phyloP scores from a whole-genome alignment of 768 basidiomycete species.

The Megacollybia marginata region DNA sequence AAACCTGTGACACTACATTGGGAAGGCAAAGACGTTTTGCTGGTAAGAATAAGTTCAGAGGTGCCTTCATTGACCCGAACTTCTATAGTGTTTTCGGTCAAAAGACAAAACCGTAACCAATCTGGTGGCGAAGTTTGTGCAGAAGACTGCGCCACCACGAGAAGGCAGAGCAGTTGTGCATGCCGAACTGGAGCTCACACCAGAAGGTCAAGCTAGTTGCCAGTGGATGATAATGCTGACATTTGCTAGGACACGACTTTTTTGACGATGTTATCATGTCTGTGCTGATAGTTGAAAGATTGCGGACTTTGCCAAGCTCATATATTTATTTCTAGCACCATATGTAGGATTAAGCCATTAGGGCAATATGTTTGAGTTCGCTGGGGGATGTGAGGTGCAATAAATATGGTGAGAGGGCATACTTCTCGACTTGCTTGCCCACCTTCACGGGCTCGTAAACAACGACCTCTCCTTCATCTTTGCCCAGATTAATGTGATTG shows the following conservation, averaged over 20 bases:
- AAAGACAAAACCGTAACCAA: slow-evolving; percentile 25
- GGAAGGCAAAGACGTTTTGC: slow-evolving; percentile 25
- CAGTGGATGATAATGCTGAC: too few species aligned
- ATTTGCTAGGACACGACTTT: slow-evolving; percentile 22
- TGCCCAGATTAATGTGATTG: slow-evolving; percentile 28
- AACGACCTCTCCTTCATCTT: slow-evolving; percentile 32
- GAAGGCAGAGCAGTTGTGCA: slow-evolving; percentile 24
- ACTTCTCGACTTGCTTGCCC: slow-evolving; percentile 85
- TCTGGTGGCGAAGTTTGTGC: slow-evolving; percentile 29
- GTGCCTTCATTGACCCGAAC: not conserved
- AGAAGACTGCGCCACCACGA: slow-evolving; percentile 22
- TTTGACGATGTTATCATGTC: slow-evolving; percentile 37
- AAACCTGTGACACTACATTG: slow-evolving; percentile 20
- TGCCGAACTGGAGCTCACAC: slow-evolving; percentile 29
- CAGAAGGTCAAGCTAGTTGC: slow-evolving; percentile 8
- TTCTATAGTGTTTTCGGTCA: slow-evolving; percentile 29
- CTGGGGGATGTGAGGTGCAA: slow-evolving; percentile 27
- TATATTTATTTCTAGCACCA: not conserved
- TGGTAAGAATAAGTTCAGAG: slow-evolving; percentile 12
- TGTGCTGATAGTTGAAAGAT: slow-evolving; percentile 30
- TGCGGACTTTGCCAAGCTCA: not conserved
- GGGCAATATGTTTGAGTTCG: slow-evolving; percentile 73
- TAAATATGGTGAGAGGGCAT: slow-evolving; percentile 15
- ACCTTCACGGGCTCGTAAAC: slow-evolving; percentile 75
- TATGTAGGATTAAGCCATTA: slow-evolving; percentile 50